phyloP scores from a whole-genome alignment of 2,329 filamentous ascomycete genomes.

The Botryosphaeria agaves region DNA sequence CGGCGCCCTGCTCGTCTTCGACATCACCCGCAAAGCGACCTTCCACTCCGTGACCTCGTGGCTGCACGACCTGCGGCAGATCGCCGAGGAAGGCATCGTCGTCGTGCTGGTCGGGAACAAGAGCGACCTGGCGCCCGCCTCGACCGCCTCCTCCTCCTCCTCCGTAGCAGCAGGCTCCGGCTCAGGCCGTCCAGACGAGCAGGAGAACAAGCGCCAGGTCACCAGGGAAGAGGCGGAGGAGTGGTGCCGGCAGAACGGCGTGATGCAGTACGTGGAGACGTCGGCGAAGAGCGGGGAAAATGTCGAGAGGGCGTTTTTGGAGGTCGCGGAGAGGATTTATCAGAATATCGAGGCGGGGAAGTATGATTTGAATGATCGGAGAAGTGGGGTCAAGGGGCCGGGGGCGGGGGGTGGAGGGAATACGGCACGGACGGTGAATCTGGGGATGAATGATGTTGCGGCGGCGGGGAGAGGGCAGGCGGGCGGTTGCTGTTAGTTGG shows the following conservation, averaged over 20 bases:
- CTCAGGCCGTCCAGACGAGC: conserved; percentile 9
- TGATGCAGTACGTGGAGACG: conserved; percentile 90
- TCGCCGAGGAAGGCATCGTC: conserved; percentile 89
- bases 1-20: conserved; percentile 76
- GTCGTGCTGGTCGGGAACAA: conserved; percentile 95
- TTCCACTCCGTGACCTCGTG: conserved; percentile 83
- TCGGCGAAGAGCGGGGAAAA: conserved; percentile 90
- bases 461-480: conserved; percentile 10
- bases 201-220: conserved; percentile 57
- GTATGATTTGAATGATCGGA: conserved; percentile 85
- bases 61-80: conserved; percentile 85
- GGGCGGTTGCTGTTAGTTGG: conserved; percentile 15
- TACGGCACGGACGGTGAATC: conserved; percentile 22
- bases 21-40: conserved; percentile 72
- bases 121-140: conserved; percentile 50
- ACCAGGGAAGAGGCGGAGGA: conserved; percentile 68
- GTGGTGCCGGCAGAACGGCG: conserved; percentile 73
- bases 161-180: conserved; percentile 7
- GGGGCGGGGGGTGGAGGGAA: conserved; percentile 29
- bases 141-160: conserved; percentile 13
- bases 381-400: conserved; percentile 72
- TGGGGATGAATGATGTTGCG: conserved; percentile 23
- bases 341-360: conserved; percentile 90
- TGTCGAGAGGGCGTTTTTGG: conserved; percentile 82
- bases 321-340: conserved; percentile 89